phyloP scores from a whole-genome alignment of 1,284 basidiomycete species.

The Schizopora paradoxa region DNA sequence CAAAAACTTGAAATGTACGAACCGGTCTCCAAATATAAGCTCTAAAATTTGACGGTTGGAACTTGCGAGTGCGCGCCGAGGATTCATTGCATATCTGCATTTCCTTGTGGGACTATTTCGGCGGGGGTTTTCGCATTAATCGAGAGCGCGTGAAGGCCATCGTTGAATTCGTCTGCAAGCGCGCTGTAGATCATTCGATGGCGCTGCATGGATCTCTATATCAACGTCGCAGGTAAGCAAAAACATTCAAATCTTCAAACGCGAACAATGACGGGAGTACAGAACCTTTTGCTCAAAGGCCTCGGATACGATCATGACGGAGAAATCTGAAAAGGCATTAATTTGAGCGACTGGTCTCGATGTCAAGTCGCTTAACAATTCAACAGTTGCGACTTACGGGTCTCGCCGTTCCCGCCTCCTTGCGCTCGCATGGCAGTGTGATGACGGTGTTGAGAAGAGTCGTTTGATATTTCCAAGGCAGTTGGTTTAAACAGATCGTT shows the following conservation, averaged over 20 bases:
- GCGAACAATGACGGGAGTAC: not conserved
- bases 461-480: conserved; percentile 59
- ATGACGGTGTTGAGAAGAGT: conserved; percentile 73
- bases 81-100: too few relatives aligned
- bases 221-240: conserved; percentile 5
- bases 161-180: conserved; percentile 60
- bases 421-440: conserved; percentile 68
- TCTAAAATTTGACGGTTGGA: too few relatives aligned
- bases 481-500: conserved; percentile 50
- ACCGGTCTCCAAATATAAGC: too few relatives aligned
- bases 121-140: conserved; percentile 64
- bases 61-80: too few relatives aligned
- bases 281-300: conserved; percentile 66
- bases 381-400: conserved; percentile 48
- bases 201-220: conserved; percentile 66
- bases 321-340: conserved; percentile 52
- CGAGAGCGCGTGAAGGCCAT: conserved; percentile 72
- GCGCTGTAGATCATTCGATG: conserved; percentile 72
- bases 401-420: conserved; percentile 56
- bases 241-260: conserved; percentile 14
- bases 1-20: too few relatives aligned
- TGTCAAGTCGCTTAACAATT: conserved; percentile 1
- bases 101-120: conserved; percentile 1
- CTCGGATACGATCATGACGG: conserved; percentile 64
- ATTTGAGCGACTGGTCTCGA: not conserved